Evolutionary conservation across 2,329 filamentous ascomycete genomes (phyloP), one percentile per base, ranked within the genome.

Genomic region (Coleophoma cylindrospora): DNA sequence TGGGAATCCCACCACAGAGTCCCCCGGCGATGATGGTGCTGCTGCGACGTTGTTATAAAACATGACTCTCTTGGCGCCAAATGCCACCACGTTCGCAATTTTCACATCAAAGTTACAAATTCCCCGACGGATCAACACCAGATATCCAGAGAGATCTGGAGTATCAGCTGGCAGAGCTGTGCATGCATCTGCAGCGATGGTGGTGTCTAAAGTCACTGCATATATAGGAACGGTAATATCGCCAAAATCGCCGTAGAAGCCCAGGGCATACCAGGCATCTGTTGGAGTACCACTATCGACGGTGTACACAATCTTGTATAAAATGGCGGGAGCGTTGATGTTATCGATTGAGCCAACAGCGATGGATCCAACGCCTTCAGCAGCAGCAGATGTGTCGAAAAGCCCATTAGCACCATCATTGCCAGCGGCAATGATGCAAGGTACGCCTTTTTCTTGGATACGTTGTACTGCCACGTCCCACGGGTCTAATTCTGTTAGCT

Each of bases 281-380:
- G 41, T 44, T 19, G 41, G 10, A 15, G 22, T 34, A 32, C 19
- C 41, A 12, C 21, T 27, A 44, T n/a, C 27, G 15, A 27, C 21
- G 17, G 15, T 11, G 41, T 22, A 14, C 5, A 3, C 21, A 6
- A 27, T 21, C 11, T 27, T 27, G 32, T 27, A 27, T 15, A 44
- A 33, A 14, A 44, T 13, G 7, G 41, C 41, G 12, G 45, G 45
- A 13, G 19, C 21, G n/a, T 47, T 47, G 17, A 40, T 27, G 15
- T 47, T 47, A n/a, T 37, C 45, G 22, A 47, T 40, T 4, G 45
- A 47, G 15, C 45, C 45, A 9, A 47, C 15, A 32, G 45, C 34
- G 14, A 21, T 40, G 8, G 34, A 34, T 12, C 45, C 45, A 4
- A 47, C 40, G 7, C 21, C 15, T n/a, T 44, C 41, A n/a, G 45